A percentile compares a stretch with the other conserved stretches of the same genome.
Evolutionary conservation across 1,284 basidiomycete species (phyloP).

Genomic region (Agaricales sp.): DNA sequence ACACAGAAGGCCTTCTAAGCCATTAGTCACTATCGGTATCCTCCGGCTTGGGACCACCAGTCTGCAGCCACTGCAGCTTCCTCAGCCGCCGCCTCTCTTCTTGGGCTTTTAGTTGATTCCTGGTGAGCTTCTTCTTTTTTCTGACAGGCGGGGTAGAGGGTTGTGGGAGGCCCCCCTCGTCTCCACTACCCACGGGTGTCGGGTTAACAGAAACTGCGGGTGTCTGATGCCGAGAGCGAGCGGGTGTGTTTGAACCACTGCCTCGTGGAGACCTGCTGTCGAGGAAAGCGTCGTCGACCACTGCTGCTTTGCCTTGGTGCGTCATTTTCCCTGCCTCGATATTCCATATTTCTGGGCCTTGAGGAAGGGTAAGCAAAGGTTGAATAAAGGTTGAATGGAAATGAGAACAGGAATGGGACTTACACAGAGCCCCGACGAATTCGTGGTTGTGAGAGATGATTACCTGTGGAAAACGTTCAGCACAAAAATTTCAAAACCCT

Average conservation of each 20-base stretch:
- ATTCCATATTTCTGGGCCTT: conserved; percentile 78
- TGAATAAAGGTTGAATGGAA: conserved; percentile 9
- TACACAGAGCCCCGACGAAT: conserved; percentile 83
- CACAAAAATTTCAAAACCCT: conserved; percentile 9
- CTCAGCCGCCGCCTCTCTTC: conserved; percentile 74
- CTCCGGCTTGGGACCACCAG: conserved; percentile 73
- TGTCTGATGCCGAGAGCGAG: conserved; percentile 45
- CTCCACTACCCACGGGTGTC: conserved; percentile 66
- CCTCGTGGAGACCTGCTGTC: conserved; percentile 57
- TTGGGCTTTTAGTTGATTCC: conserved; percentile 84
- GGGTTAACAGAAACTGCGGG: conserved; percentile 52
- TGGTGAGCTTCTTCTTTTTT: conserved; percentile 89
- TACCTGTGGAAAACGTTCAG: conserved; percentile 35
- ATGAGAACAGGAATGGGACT: conserved; percentile 19
- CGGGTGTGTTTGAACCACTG: conserved; percentile 59
- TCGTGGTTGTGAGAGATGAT: conserved; percentile 97
- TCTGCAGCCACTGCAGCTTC: conserved; percentile 77
- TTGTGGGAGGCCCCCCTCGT: conserved; percentile 41
- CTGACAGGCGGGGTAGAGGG: conserved; percentile 33
- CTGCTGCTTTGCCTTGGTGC: conserved; percentile 78
- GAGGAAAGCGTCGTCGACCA: conserved; percentile 70
- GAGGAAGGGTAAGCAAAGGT: too few species aligned
- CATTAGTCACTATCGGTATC: conserved; percentile 63
- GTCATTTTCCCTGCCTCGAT: conserved; percentile 73
- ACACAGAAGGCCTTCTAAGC: too few species aligned